Evolutionary conservation across 257 asterid genomes (phyloP).

Genomic region (Scutellaria baicalensis): DNA sequence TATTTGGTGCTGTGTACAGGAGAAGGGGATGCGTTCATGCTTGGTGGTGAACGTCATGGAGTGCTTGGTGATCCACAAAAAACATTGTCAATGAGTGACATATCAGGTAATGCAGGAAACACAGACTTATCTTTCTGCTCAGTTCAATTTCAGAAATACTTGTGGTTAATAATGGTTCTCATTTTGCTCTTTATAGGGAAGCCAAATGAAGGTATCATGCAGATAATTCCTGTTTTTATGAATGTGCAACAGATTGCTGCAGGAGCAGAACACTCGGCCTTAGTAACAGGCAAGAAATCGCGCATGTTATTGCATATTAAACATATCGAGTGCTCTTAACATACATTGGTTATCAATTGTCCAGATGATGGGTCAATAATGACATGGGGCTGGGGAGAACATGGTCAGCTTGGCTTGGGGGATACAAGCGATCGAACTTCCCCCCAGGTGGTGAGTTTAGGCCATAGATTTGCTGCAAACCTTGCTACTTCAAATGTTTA

Average conservation of each 20-base stretch:
- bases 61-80: constrained; percentile 35
- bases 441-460: constrained; percentile 46
- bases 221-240: constrained; percentile 20
- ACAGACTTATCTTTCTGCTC: not conserved
- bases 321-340: not conserved
- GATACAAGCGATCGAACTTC: constrained; percentile 38
- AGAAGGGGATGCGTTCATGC: constrained; percentile 54
- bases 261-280: constrained; percentile 90
- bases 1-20: constrained; percentile 25
- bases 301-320: not conserved
- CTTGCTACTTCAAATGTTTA: constrained; percentile 35
- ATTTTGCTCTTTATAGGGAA: constrained; percentile 14
- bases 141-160: no score
- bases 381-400: constrained; percentile 99
- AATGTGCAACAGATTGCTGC: constrained; percentile 63
- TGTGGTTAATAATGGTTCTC: no score
- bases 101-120: constrained; percentile 20
- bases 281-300: constrained; percentile 52
- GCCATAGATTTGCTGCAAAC: constrained; percentile 5
- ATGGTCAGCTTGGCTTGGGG: constrained; percentile 93
- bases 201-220: constrained; percentile 21
- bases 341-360: not conserved
- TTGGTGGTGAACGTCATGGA: constrained; percentile 75
- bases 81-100: constrained; percentile 16
- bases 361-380: constrained; percentile 61